Conservation (phyloP, 331 rosid species). For the Prunus yedoensis region DNA sequence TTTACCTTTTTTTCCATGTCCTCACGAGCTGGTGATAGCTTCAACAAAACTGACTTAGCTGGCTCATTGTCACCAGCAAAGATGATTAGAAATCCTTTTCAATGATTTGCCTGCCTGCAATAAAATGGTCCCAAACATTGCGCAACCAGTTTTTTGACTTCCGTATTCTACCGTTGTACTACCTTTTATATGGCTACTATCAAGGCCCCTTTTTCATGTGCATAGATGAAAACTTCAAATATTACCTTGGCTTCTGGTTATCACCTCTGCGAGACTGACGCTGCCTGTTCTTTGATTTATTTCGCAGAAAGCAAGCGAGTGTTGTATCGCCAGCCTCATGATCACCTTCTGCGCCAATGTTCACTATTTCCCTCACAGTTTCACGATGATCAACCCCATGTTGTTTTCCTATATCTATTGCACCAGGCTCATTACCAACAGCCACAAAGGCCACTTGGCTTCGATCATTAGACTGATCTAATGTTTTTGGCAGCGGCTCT, state of each 20-base stretch:
- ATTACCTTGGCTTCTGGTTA: neutral
- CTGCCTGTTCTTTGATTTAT: constrained; percentile 12
- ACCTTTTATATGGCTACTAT: neutral
- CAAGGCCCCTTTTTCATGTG: neutral
- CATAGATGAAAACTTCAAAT: neutral
- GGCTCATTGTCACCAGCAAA: neutral
- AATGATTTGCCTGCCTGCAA: neutral
- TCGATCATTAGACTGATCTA: neutral
- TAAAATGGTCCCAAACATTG: neutral
- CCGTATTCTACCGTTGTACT: neutral
- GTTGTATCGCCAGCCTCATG: neutral
- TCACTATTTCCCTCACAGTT: neutral
- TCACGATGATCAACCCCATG: neutral
- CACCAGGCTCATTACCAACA: neutral
- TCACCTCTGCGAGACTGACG: constrained; percentile 11
- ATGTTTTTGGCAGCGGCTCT: neutral
- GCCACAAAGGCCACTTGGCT: neutral
- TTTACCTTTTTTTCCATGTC: neutral
- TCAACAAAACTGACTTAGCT: neutral
- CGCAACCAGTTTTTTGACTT: neutral
- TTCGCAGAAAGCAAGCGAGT: constrained; percentile 1
- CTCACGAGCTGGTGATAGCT: neutral
- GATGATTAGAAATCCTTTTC: neutral
- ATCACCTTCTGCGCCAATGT: neutral
- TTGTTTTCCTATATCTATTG: neutral